phyloP scores from a whole-genome alignment of 1,284 basidiomycete genomes.

The Microbotryum silenes-acaulis region DNA sequence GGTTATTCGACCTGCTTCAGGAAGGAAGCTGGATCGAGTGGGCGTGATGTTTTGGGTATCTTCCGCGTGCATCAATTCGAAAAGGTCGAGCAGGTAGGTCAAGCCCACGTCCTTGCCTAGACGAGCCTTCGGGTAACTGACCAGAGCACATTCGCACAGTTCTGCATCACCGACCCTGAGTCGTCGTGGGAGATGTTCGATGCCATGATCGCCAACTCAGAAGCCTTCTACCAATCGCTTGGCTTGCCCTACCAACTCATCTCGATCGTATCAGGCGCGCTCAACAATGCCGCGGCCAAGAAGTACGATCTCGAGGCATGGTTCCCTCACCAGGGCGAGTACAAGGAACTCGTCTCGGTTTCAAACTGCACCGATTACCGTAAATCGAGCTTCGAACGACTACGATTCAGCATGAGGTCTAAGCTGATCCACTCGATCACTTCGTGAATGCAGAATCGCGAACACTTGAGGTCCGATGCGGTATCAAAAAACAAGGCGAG shows the following conservation, averaged over 20 bases:
- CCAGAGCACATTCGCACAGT: constrained; percentile 48
- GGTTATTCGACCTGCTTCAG: constrained; percentile 91
- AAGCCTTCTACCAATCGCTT: constrained; percentile 93
- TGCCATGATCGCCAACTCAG: constrained; percentile 77
- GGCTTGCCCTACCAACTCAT: constrained; percentile 86
- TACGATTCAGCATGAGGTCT: constrained; percentile 68
- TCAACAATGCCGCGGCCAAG: constrained; percentile 93
- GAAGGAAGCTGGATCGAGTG: constrained; percentile 94
- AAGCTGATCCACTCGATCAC: constrained; percentile 51
- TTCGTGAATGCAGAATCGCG: constrained; percentile 59
- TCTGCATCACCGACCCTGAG: constrained; percentile 87
- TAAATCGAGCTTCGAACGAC: constrained; percentile 9
- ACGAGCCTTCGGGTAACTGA: neutral
- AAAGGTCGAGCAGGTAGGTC: constrained; percentile 71
- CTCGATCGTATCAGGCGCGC: constrained; percentile 89
- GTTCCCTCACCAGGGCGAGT: constrained; percentile 95
- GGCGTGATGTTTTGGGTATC: constrained; percentile 98
- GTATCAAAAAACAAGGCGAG: constrained; percentile 77
- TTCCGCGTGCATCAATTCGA: constrained; percentile 99
- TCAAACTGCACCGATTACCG: constrained; percentile 47
- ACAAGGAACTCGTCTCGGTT: constrained; percentile 66
- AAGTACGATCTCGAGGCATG: constrained; percentile 98
- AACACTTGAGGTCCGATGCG: constrained; percentile 79
- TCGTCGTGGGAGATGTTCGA: constrained; percentile 93
- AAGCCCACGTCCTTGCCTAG: neutral